phyloP scores from a whole-genome alignment of 176 grass and related monocot genomes.

The Saccharum spontaneum region DNA sequence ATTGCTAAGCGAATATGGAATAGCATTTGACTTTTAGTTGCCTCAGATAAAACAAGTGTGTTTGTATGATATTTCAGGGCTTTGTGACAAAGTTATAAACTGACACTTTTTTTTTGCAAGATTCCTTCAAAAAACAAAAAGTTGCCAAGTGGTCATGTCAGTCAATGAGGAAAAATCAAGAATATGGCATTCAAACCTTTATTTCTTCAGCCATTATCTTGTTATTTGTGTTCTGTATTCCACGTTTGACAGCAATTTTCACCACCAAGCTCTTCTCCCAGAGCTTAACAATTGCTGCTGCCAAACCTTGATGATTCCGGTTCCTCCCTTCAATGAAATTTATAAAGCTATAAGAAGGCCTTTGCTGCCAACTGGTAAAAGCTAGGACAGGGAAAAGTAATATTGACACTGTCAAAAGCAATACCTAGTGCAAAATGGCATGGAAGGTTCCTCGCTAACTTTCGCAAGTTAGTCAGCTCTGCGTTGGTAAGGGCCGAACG shows the following conservation, averaged over 20 bases:
- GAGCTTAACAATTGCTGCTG: conserved; percentile 79
- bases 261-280: conserved; percentile 95
- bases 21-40: neutral
- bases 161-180: conserved; percentile 6
- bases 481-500: conserved; percentile 66
- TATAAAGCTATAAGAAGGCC: conserved; percentile 33
- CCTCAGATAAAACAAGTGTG: neutral
- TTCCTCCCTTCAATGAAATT: conserved; percentile 78
- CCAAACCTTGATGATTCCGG: conserved; percentile 86
- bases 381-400: neutral
- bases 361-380: conserved; percentile 10
- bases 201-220: conserved; percentile 93
- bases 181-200: conserved; percentile 54
- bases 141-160: neutral
- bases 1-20: neutral
- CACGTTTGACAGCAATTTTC: conserved; percentile 93
- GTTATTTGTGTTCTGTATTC: conserved; percentile 93
- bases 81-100: neutral
- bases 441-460: conserved; percentile 75
- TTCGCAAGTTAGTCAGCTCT: conserved; percentile 76
- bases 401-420: conserved; percentile 27
- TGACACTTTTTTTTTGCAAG: neutral
- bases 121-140: neutral
- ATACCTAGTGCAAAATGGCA: conserved; percentile 97
- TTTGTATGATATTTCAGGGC: neutral